Percentiles rank a stretch among this genome's conserved stretches.
phyloP scores from a whole-genome alignment of 495 filamentous ascomycete species.

The Penicillium crystallinum region DNA sequence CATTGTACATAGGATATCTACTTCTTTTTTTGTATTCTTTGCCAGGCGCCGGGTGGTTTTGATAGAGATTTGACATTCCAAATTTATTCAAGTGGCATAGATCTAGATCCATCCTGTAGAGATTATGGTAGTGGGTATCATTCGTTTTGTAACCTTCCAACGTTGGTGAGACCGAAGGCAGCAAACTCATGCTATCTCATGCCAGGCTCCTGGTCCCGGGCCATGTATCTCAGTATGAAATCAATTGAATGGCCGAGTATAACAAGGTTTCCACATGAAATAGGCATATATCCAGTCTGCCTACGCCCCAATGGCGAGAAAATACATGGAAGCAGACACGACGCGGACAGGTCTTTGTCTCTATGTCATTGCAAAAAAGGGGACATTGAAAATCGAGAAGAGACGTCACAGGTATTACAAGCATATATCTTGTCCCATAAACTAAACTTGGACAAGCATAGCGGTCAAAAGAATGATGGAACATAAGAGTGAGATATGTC shows the following conservation, averaged over 20 bases:
- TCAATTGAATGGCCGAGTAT: background rate
- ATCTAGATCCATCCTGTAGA: background rate
- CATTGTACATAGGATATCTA: background rate
- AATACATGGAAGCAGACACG: background rate
- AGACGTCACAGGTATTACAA: background rate
- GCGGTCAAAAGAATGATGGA: background rate
- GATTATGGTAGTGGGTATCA: background rate
- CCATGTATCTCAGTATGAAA: background rate
- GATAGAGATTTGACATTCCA: background rate
- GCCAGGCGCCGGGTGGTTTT: background rate
- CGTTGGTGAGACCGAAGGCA: too few relatives aligned
- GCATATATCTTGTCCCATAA: background rate
- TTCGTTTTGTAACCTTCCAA: too few relatives aligned
- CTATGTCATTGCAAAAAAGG: background rate
- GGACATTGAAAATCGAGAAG: background rate
- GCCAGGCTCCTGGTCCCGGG: background rate
- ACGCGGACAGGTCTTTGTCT: background rate
- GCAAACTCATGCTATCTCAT: too few relatives aligned
- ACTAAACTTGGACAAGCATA: constrained; percentile 1
- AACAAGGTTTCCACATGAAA: background rate
- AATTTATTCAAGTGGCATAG: background rate
- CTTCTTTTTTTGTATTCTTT: constrained; percentile 1
- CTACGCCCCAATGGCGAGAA: background rate
- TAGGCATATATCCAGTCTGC: background rate
- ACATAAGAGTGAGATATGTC: background rate